These are phyloP conservation scores for Prinsepia uniflora DNA, from an alignment of 306 rosid species.

Conservation along the genomic window DNA sequence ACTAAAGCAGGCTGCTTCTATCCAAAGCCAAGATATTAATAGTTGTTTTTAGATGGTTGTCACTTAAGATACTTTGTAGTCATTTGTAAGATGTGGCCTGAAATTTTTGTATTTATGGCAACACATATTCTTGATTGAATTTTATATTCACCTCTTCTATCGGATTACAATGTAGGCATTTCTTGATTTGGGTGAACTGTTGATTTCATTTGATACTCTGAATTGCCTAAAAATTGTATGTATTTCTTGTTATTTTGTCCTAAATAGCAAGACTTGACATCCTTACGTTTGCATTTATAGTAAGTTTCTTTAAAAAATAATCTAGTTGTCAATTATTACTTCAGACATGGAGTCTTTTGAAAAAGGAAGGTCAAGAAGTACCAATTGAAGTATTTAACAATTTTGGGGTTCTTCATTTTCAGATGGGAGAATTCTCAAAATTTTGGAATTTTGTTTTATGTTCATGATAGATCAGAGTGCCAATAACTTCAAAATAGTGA, in stretches of 20 bases:
- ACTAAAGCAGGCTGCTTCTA: neutral
- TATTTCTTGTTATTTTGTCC: conserved; percentile 22
- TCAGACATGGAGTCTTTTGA: conserved; percentile 77
- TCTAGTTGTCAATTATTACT: conserved; percentile 28
- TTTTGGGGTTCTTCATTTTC: conserved; percentile 94
- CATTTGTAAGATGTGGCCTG: neutral
- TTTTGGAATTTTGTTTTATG: too few species aligned
- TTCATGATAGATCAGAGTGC: too few species aligned
- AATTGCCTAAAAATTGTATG: conserved; percentile 88
- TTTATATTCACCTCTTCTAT: conserved; percentile 21
- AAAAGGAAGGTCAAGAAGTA: conserved; percentile 73
- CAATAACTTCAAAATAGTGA: too few species aligned
- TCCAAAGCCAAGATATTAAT: conserved; percentile 1
- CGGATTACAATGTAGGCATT: conserved; percentile 58
- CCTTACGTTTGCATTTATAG: conserved; percentile 16
- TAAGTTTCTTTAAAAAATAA: conserved; percentile 5
- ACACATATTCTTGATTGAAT: conserved; percentile 17
- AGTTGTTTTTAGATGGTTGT: conserved; percentile 1
- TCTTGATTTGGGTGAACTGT: conserved; percentile 88
- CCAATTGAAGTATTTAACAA: conserved; percentile 89
- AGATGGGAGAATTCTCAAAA: conserved; percentile 94
- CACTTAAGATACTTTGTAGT: neutral
- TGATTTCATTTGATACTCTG: conserved; percentile 85
- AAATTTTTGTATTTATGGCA: neutral
- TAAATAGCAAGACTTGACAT: too few species aligned